These are phyloP conservation scores for Microstegium vimineum DNA, from an alignment of 176 grass and related monocot genomes.

Conservation along the genomic window DNA sequence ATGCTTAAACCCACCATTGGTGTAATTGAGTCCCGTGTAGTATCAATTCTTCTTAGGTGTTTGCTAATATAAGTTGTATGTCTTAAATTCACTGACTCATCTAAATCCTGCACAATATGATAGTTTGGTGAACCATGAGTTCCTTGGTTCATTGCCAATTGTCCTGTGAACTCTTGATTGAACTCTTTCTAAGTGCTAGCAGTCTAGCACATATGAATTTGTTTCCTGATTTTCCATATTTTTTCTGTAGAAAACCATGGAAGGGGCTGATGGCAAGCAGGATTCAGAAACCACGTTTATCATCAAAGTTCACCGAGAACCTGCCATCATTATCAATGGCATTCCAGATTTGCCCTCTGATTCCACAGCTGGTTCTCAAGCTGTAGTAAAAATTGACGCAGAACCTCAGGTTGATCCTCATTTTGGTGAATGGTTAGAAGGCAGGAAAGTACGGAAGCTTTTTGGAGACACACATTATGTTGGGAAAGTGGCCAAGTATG, in stretches of 20 bases:
- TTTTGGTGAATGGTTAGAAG: constrained; percentile 85
- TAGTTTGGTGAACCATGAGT: constrained; percentile 15
- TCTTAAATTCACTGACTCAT: neutral
- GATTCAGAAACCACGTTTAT: constrained; percentile 39
- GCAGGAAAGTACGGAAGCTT: constrained; percentile 69
- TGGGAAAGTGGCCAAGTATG: constrained; percentile 65
- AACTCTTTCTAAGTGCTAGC: neutral
- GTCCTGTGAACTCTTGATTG: neutral
- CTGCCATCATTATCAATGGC: constrained; percentile 79
- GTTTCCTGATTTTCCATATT: constrained; percentile 19
- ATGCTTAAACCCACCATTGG: neutral
- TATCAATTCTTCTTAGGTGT: constrained; percentile 11
- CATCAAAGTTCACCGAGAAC: constrained; percentile 65
- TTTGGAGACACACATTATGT: constrained; percentile 58
- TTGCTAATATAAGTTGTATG: neutral
- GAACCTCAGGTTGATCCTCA: constrained; percentile 52
- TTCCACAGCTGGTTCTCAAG: constrained; percentile 8
- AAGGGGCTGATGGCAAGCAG: constrained; percentile 19
- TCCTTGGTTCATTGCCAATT: constrained; percentile 13
- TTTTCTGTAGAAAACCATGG: constrained; percentile 41
- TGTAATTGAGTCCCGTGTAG: neutral
- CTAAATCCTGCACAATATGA: constrained; percentile 6
- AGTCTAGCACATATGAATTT: constrained; percentile 11
- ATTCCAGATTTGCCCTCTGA: constrained; percentile 49
- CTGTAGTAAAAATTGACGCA: constrained; percentile 13